These are phyloP conservation scores for Coemansia sp. DNA, from an alignment of 192 early-diverging fungal species.

Conservation along the genomic window DNA sequence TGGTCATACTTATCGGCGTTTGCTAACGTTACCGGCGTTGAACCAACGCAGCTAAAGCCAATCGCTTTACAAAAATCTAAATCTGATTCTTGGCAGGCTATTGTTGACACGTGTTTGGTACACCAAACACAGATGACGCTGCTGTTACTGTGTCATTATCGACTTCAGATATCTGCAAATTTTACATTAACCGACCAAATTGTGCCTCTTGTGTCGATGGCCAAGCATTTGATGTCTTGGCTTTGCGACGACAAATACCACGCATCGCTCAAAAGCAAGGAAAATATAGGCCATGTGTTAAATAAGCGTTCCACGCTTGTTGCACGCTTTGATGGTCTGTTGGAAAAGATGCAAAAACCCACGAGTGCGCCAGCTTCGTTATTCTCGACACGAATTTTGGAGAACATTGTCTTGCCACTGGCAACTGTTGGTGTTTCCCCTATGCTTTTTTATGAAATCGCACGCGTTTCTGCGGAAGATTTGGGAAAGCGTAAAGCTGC, in stretches of 20 bases:
- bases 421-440: conserved; percentile 35
- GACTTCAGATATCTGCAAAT: background rate
- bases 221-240: conserved; percentile 9
- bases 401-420: conserved; percentile 33
- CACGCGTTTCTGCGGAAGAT: conserved; percentile 13
- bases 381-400: conserved; percentile 14
- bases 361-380: background rate
- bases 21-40: conserved; percentile 4
- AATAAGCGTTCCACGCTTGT: conserved; percentile 28
- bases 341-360: conserved; percentile 1
- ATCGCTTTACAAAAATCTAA: background rate
- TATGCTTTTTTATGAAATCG: conserved; percentile 23
- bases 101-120: conserved; percentile 2
- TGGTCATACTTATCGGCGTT: conserved; percentile 23
- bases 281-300: background rate
- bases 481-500: conserved; percentile 18
- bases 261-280: background rate
- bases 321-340: conserved; percentile 20
- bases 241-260: background rate
- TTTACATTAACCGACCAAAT: background rate
- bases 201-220: background rate
- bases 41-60: background rate
- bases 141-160: conserved; percentile 23
- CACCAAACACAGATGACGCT: conserved; percentile 27
- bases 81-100: background rate